Percentiles rank a stretch among this genome's conserved stretches.
Conservation (phyloP, 805 yeast genomes). For the Vanderwaltozyma verrucispora region DNA sequence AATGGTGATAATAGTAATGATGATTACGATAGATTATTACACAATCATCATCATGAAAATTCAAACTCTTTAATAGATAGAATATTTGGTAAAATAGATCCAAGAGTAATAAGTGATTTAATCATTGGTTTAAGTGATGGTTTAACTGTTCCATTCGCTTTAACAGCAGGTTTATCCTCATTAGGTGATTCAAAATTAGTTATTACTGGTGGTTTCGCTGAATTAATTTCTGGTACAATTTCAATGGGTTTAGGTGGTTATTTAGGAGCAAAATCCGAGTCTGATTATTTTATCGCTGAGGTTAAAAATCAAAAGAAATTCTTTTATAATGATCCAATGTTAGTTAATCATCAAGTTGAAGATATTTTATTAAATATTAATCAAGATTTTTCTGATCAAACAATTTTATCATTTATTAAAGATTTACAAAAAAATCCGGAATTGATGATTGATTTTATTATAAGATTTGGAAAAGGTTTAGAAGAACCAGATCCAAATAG, state of each 20-base stretch:
- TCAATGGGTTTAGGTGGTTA: slow-evolving; percentile 97
- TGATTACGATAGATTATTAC: neutral
- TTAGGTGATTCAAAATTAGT: slow-evolving; percentile 82
- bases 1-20: neutral
- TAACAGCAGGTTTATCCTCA: slow-evolving; percentile 88
- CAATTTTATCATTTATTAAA: slow-evolving; percentile 57
- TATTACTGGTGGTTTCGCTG: slow-evolving; percentile 95
- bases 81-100: slow-evolving; percentile 54
- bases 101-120: slow-evolving; percentile 85
- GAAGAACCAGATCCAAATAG: slow-evolving; percentile 95
- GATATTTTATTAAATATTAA: slow-evolving; percentile 68
- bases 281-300: slow-evolving; percentile 60
- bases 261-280: slow-evolving; percentile 84
- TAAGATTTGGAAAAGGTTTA: slow-evolving; percentile 76
- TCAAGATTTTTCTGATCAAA: slow-evolving; percentile 46
- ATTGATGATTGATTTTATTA: slow-evolving; percentile 72
- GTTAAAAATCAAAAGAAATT: slow-evolving; percentile 59
- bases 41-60: neutral
- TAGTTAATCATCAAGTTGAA: slow-evolving; percentile 64
- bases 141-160: slow-evolving; percentile 90
- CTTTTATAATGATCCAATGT: slow-evolving; percentile 53
- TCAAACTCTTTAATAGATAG: slow-evolving; percentile 6
- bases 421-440: slow-evolving; percentile 75
- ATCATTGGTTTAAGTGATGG: slow-evolving; percentile 93
- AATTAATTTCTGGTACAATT: slow-evolving; percentile 89